phyloP scores from a whole-genome alignment of 768 basidiomycete genomes.

The Suillus cothurnatus region DNA sequence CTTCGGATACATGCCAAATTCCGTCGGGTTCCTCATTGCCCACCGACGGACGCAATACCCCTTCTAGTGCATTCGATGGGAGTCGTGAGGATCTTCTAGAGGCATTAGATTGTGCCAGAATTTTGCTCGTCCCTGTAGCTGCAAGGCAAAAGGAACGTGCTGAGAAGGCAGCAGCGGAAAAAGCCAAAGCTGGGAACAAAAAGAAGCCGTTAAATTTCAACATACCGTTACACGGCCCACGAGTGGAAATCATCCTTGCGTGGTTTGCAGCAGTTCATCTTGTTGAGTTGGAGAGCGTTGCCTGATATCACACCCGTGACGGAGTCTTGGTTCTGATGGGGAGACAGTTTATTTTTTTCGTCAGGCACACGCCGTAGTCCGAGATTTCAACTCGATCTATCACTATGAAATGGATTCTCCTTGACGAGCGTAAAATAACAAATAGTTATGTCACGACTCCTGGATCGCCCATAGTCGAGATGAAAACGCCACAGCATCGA shows the following conservation, averaged over 20 bases:
- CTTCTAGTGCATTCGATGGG: slow-evolving; percentile 17
- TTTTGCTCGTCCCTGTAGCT: slow-evolving; percentile 71
- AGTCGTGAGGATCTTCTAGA: slow-evolving; percentile 47
- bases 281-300: slow-evolving; percentile 60
- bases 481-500: slow-evolving; percentile 17
- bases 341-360: slow-evolving; percentile 12
- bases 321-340: slow-evolving; percentile 2
- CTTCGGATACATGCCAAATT: slow-evolving; percentile 21
- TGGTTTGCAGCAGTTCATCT: slow-evolving; percentile 85
- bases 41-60: slow-evolving; percentile 26
- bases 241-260: slow-evolving; percentile 83
- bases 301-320: slow-evolving; percentile 15
- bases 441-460: slow-evolving; percentile 3
- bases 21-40: slow-evolving; percentile 16
- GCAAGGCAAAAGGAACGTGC: slow-evolving; percentile 62
- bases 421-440: slow-evolving; percentile 7
- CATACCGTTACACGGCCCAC: slow-evolving; percentile 83
- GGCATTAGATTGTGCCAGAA: slow-evolving; percentile 67
- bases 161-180: slow-evolving; percentile 54
- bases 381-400: slow-evolving; percentile 3
- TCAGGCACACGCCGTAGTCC: slow-evolving; percentile 6
- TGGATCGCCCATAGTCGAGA: slow-evolving; percentile 2
- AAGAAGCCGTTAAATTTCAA: slow-evolving; percentile 71
- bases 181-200: slow-evolving; percentile 44
- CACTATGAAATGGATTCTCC: slow-evolving; percentile 1